phyloP scores from a whole-genome alignment of 148 eudicot genomes.

The Silene latifolia region DNA sequence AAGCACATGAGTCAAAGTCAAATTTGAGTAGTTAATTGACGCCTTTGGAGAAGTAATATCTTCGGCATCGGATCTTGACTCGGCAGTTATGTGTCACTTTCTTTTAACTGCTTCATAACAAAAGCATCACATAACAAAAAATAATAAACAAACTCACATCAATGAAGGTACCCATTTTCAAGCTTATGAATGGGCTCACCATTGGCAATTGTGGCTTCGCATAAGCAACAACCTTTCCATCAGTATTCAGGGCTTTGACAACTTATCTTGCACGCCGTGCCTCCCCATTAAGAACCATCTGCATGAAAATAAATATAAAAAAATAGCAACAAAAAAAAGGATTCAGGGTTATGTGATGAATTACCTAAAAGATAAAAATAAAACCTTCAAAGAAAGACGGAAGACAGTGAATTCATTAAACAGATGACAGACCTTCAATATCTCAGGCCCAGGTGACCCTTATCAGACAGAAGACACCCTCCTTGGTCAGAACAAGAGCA shows the following conservation, averaged over 20 bases:
- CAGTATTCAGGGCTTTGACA: slow-evolving; percentile 77
- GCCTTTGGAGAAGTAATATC: slow-evolving; percentile 90
- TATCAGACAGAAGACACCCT: slow-evolving; percentile 82
- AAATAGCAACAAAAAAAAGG: neutral
- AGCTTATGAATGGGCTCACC: too few species aligned
- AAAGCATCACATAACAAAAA: neutral
- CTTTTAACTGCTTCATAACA: slow-evolving; percentile 54
- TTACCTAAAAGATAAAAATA: neutral
- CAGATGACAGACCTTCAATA: slow-evolving; percentile 55
- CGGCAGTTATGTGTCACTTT: slow-evolving; percentile 91
- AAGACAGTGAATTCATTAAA: neutral
- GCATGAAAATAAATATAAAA: slow-evolving; percentile 20
- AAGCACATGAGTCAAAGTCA: slow-evolving; percentile 69
- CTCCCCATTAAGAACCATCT: slow-evolving; percentile 85
- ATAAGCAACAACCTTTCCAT: slow-evolving; percentile 88
- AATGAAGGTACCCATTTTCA: too few species aligned
- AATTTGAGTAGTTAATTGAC: slow-evolving; percentile 55
- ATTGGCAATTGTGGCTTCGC: slow-evolving; percentile 75
- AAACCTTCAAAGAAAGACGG: neutral
- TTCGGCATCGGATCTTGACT: slow-evolving; percentile 98
- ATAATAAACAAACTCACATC: neutral
- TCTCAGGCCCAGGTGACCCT: slow-evolving; percentile 86
- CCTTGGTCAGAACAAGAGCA: slow-evolving; percentile 83
- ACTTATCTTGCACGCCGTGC: slow-evolving; percentile 80
- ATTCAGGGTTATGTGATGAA: neutral